These are phyloP conservation scores for Chaetomium cochliodes DNA, from an alignment of 495 filamentous ascomycete species.

Conservation along the genomic window DNA sequence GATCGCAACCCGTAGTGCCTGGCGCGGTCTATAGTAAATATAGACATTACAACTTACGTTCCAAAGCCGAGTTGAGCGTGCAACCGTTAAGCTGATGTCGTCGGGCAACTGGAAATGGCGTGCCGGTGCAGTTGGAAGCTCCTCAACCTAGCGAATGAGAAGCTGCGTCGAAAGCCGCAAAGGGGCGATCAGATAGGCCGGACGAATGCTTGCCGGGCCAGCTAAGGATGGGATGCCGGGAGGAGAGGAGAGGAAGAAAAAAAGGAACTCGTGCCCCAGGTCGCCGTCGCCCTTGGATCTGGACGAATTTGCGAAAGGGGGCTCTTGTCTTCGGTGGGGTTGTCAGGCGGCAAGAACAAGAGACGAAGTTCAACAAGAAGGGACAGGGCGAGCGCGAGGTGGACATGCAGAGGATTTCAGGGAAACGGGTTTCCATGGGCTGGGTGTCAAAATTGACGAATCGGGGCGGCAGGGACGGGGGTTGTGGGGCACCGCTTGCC, in stretches of 20 bases:
- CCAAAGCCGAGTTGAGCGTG: neutral
- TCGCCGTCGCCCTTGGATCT: constrained; percentile 14
- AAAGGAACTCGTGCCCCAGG: constrained; percentile 4
- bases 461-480: constrained; percentile 9
- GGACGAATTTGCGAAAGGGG: constrained; percentile 10
- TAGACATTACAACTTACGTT: neutral
- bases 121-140: constrained; percentile 8
- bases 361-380: neutral
- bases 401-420: constrained; percentile 13
- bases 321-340: neutral
- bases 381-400: neutral
- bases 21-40: neutral
- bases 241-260: constrained; percentile 3
- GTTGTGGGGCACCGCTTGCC: neutral
- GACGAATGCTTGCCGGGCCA: constrained; percentile 7
- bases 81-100: neutral
- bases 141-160: constrained; percentile 11
- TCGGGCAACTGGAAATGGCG: neutral
- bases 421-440: constrained; percentile 8
- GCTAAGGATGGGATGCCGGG: constrained; percentile 9
- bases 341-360: constrained; percentile 10
- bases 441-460: constrained; percentile 10
- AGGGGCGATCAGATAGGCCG: neutral
- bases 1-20: neutral
- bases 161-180: constrained; percentile 19